Percentiles rank a stretch among this genome's conserved stretches.
Conservation (phyloP, 768 basidiomycete species). For the Podaxis sp. region DNA sequence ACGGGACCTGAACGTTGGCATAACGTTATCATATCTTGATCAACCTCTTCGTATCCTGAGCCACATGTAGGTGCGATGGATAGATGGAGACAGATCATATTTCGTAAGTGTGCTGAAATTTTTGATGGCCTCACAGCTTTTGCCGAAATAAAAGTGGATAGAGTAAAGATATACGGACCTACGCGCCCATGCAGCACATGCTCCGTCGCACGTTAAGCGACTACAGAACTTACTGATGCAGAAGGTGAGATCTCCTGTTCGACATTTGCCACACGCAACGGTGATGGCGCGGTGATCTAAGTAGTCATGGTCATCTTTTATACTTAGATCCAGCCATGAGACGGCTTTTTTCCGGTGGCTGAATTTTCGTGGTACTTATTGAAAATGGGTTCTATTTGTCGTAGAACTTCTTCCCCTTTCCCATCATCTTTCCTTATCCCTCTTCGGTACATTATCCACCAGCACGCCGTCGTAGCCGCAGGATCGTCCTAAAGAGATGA, state of each 20-base stretch:
- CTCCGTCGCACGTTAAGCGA: background rate
- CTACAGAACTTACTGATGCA: background rate
- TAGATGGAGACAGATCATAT: too few species aligned
- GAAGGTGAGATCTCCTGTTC: background rate
- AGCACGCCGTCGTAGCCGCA: background rate
- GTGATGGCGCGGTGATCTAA: background rate
- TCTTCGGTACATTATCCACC: background rate
- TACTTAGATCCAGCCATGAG: background rate
- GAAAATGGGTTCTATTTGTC: background rate
- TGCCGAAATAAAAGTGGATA: background rate
- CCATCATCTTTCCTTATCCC: background rate
- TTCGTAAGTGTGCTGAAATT: background rate
- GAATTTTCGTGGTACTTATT: background rate
- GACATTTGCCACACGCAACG: background rate
- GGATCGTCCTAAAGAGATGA: background rate
- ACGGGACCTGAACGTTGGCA: too few species aligned
- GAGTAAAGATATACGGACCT: background rate
- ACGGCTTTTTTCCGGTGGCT: background rate
- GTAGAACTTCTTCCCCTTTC: background rate
- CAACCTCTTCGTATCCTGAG: too few species aligned
- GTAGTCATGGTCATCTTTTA: background rate
- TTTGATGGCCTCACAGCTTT: background rate
- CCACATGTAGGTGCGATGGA: too few species aligned
- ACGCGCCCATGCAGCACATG: background rate
- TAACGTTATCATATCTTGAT: too few species aligned